Conservation (phyloP, 495 filamentous ascomycete species). For the Acidomyces sp. region DNA sequence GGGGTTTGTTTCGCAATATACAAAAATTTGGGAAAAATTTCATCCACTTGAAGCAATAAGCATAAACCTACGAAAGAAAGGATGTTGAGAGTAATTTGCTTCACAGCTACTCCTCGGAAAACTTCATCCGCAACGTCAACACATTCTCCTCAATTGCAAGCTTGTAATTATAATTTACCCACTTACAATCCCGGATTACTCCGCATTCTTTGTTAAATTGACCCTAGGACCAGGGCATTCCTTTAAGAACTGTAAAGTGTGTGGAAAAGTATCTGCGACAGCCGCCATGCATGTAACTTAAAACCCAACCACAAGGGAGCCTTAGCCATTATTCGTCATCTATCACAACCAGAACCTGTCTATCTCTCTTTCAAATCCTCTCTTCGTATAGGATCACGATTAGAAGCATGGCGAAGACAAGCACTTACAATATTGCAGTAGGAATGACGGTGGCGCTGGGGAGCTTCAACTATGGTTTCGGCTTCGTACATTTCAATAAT, state of each 20-base stretch:
- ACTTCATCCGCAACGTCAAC: background rate
- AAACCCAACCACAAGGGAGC: too few relatives aligned
- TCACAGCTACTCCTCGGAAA: background rate
- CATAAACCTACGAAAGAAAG: too few relatives aligned
- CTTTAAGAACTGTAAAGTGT: too few relatives aligned
- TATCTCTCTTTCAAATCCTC: background rate
- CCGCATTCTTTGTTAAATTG: background rate
- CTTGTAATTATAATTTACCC: too few relatives aligned
- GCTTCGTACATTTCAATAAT: too few relatives aligned
- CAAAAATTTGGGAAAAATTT: too few relatives aligned
- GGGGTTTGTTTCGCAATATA: too few relatives aligned
- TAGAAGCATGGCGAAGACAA: conserved; percentile 18
- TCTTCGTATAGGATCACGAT: background rate
- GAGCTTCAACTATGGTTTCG: conserved; percentile 23
- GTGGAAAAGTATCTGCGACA: too few relatives aligned
- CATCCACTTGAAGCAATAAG: too few relatives aligned
- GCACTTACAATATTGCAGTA: conserved; percentile 20
- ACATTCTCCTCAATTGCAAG: background rate
- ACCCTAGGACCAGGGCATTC: background rate
- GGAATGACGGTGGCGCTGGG: conserved; percentile 21
- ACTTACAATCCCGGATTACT: background rate
- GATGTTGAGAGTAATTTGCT: background rate
- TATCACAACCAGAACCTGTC: background rate
- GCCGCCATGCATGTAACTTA: too few relatives aligned
- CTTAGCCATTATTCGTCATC: too few relatives aligned